Evolutionary conservation across 1,284 basidiomycete species (phyloP), one percentile per base, ranked within the genome.

Genomic region (Coniferiporia weirii): DNA sequence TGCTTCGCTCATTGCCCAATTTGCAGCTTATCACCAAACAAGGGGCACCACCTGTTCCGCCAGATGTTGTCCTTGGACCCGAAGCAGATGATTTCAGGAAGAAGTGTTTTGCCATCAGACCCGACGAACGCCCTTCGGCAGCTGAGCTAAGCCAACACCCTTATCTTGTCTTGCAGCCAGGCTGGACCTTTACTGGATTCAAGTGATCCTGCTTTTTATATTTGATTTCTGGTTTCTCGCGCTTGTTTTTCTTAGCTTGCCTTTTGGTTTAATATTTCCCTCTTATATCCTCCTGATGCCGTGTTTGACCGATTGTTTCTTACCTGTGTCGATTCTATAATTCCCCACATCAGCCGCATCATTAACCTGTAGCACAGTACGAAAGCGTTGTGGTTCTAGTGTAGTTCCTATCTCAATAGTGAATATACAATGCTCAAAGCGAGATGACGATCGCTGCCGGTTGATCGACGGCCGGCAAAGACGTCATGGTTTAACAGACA

Each of bases 41-140:
- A 62, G 79, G 86, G 63, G 87, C 91, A 20, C 97, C 97, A 4
- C 95, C 96, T 1, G 81, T 99, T 7, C 97, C 97, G 0, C 77
- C 84, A 9, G 91, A 93, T 62, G 84, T 97, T 44, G 73, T 79
- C 5, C 75, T 98, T 40, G 86, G 88, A 19, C 75, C 82, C 10
- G 78, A 87, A 56, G 95, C 92, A 8, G 81, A 90, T 62, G 91
- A 96, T 69, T 98, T 99, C 71, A 80, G 96, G 65, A 79, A 81
- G 65, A 85, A 86, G 70, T 98, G 97, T 73, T 95, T 99, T 68
- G 89, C 92, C 7, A 88, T 93, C 64, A 88, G 98, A 69, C 93
- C 96, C 3, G 85, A 88, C 51, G 81, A 89, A 62, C 85, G 97
- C 36, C 94, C 96, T 0, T 89, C 81, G 20, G 93, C 96, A 12